These are phyloP conservation scores for Penicillium occitanis DNA, from an alignment of 2,329 filamentous ascomycete genomes.

Conservation along the genomic window DNA sequence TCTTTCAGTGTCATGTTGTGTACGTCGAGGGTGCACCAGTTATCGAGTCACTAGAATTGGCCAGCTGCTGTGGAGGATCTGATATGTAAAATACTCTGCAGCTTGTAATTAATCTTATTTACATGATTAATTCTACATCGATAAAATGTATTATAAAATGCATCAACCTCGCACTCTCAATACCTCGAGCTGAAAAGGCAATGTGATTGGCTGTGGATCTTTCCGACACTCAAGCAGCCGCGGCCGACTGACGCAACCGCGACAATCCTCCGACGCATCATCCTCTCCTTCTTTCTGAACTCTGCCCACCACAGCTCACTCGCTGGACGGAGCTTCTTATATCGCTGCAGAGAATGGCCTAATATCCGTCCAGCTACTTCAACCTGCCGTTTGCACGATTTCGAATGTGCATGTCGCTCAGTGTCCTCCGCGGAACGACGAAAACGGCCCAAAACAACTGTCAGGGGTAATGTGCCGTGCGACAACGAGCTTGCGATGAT, in stretches of 20 bases:
- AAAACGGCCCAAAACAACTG: background rate
- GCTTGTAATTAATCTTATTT: background rate
- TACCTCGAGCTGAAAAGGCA: background rate
- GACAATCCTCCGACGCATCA: background rate
- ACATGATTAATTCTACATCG: background rate
- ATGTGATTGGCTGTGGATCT: background rate
- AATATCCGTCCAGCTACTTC: background rate
- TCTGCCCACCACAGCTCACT: background rate
- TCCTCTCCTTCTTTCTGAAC: background rate
- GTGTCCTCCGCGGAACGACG: background rate
- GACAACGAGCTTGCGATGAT: slow-evolving; percentile 10
- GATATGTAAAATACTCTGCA: background rate
- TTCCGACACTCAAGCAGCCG: background rate
- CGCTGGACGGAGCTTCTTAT: background rate
- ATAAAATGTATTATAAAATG: background rate
- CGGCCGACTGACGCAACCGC: background rate
- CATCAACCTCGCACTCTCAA: background rate
- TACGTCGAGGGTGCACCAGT: background rate
- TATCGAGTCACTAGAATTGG: background rate
- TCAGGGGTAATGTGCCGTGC: slow-evolving; percentile 2
- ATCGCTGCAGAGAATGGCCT: background rate
- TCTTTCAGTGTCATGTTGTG: background rate
- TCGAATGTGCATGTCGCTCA: background rate
- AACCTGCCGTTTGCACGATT: background rate
- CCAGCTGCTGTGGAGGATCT: background rate